Base-by-base conservation (phyloP, 208 protist species). In the Leishmania mexicana region DNA sequence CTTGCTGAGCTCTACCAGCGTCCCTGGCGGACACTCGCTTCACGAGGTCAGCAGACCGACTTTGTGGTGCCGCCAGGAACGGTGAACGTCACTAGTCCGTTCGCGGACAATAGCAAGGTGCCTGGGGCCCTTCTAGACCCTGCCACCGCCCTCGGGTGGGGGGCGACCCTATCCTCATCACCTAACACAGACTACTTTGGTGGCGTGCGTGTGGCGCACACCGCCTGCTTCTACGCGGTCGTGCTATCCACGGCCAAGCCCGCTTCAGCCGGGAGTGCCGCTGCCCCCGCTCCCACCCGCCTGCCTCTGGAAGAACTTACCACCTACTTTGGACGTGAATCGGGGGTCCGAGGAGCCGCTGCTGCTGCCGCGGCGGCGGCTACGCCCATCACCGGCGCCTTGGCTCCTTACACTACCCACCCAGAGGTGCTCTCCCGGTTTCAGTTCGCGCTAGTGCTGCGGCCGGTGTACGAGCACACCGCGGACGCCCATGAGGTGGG, bases 61-160 rank as follows among this genome's bases (percentile, higher is more conserved):
- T 83, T 87, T 94, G 77, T 96, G 53, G 85, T 91, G 40, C 91
- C 91, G 38, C 89, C 93, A 2, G 93, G 92, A 10, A 89, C 81
- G 28, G 89, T 96, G 42, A 97, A 97, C 82, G 79, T 87, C 38
- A 96, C 92, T 2, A 89, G 88, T 60, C 94, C 94, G 1, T 95
- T 88, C 79, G 89, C 85, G 31, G 83, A 95, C 57, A 85, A 78
- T n/a, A 58, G 45, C 19, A 88, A 87, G 40, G 38, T 92, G 17
- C 81, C 87, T 19, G 84, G 85, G 42, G 87, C 89, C 19, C 76
- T 76, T 47, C 40, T 95, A 5, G 84, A 94, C 75, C 78, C 85
- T 15, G 72, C 80, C 31, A n/a, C 57, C 53, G 88, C 94, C 31
- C 83, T 96, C 40, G 86, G 87, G 4, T 96, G 90, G 91, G 81